Evolutionary conservation across 2,329 filamentous ascomycete species (phyloP).

Genomic region (Sphaerostilbella broomeana): DNA sequence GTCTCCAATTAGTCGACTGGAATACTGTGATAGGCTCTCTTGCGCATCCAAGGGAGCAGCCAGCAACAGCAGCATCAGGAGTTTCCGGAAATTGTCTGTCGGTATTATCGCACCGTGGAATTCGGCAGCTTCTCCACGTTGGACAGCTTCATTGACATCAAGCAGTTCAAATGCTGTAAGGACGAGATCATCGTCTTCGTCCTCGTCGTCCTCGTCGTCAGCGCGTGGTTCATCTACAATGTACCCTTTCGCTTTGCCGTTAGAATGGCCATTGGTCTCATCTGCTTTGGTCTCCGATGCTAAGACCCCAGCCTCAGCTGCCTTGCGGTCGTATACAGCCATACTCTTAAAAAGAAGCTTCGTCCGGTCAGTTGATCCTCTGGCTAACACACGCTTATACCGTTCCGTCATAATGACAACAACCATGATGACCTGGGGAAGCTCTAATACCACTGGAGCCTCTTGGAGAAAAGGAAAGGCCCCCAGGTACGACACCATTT

Average conservation of each 20-base stretch:
- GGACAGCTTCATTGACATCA: slow-evolving; percentile 56
- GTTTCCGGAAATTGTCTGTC: slow-evolving; percentile 63
- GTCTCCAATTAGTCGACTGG: slow-evolving; percentile 47
- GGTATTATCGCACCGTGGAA: slow-evolving; percentile 64
- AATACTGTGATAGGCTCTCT: slow-evolving; percentile 57
- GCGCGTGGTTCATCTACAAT: slow-evolving; percentile 39
- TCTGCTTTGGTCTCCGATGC: slow-evolving; percentile 2
- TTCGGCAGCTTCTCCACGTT: slow-evolving; percentile 42
- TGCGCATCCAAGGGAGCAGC: slow-evolving; percentile 58
- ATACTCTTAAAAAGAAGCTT: slow-evolving; percentile 65
- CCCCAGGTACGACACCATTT: slow-evolving; percentile 64
- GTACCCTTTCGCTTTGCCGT: slow-evolving; percentile 33
- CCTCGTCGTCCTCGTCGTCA: slow-evolving; percentile 39
- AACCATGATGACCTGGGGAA: slow-evolving; percentile 65
- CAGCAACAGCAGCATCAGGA: slow-evolving; percentile 64
- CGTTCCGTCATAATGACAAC: slow-evolving; percentile 66
- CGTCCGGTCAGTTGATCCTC: slow-evolving; percentile 49
- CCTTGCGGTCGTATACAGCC: slow-evolving; percentile 61
- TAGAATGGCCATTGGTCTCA: background rate
- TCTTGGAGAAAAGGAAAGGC: slow-evolving; percentile 68
- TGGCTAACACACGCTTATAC: slow-evolving; percentile 56
- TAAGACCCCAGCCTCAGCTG: slow-evolving; percentile 27
- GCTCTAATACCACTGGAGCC: slow-evolving; percentile 62
- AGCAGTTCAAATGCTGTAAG: slow-evolving; percentile 63
- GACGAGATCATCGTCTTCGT: slow-evolving; percentile 57